These are phyloP conservation scores for Globisporangium ultimum DNA, from an alignment of 352 stramenopile genomes.

Conservation along the genomic window DNA sequence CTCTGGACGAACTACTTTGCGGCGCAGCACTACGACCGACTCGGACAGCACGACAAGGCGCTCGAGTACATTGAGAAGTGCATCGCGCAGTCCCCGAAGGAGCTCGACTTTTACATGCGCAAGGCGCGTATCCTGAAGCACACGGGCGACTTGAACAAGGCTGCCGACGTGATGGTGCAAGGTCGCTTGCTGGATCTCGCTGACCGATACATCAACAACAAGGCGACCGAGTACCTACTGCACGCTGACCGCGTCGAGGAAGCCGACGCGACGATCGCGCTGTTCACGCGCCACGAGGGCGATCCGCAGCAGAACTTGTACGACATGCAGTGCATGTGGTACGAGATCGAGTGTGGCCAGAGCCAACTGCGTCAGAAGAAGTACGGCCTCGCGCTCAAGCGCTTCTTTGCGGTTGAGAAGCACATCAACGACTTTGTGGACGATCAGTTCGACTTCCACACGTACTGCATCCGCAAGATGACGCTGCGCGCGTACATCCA, in stretches of 20 bases:
- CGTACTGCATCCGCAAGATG: constrained; percentile 98
- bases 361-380: constrained; percentile 60
- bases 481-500: constrained; percentile 95
- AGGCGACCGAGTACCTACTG: constrained; percentile 96
- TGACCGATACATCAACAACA: constrained; percentile 99
- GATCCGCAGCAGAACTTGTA: constrained; percentile 96
- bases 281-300: constrained; percentile 97
- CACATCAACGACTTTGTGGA: constrained; percentile 98
- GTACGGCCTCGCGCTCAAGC: constrained; percentile 91
- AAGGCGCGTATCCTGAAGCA: constrained; percentile 94
- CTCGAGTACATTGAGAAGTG: constrained; percentile 91
- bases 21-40: constrained; percentile 91
- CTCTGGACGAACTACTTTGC: constrained; percentile 93
- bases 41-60: constrained; percentile 82
- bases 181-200: constrained; percentile 94
- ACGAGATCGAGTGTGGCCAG: constrained; percentile 90
- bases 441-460: constrained; percentile 99
- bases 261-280: constrained; percentile 91
- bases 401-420: constrained; percentile 94
- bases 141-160: constrained; percentile 87
- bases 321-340: constrained; percentile 99
- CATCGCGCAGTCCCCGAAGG: constrained; percentile 88
- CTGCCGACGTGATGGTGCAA: constrained; percentile 90
- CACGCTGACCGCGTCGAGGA: constrained; percentile 91
- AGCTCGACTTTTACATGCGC: constrained; percentile 93